Evolutionary conservation across 164 flowering plant species (phyloP).

Genomic region (Piper longum): DNA sequence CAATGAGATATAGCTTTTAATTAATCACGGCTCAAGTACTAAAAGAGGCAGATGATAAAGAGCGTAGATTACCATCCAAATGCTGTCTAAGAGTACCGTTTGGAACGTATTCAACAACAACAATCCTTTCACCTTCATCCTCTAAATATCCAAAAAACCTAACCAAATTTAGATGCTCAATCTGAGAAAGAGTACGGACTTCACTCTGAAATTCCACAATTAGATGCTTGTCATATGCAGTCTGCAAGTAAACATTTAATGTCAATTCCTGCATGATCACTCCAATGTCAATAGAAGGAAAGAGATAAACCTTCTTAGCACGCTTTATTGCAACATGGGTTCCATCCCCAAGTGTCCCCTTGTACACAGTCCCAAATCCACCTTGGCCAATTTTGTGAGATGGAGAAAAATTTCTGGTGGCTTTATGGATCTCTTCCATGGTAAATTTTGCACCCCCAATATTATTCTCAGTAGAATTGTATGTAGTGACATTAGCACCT

Average conservation of each 20-base stretch:
- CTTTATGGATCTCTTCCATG: constrained; percentile 50
- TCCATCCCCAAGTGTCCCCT: constrained; percentile 67
- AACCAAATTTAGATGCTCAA: constrained; percentile 85
- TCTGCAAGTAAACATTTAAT: constrained; percentile 25
- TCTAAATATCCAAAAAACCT: constrained; percentile 65
- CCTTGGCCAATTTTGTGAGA: constrained; percentile 81
- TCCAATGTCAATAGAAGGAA: neutral
- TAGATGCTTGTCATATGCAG: constrained; percentile 46
- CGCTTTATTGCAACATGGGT: constrained; percentile 73
- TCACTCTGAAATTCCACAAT: constrained; percentile 68
- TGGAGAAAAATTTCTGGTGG: constrained; percentile 72
- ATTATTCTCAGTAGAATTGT: constrained; percentile 30
- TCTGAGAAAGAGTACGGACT: constrained; percentile 46
- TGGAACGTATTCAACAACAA: constrained; percentile 81
- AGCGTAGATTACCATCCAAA: constrained; percentile 61
- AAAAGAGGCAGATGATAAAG: neutral
- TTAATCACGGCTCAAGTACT: neutral
- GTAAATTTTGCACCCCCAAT: constrained; percentile 42
- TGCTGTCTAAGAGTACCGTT: constrained; percentile 96
- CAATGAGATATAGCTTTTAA: too few relatives aligned
- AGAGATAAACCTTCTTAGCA: constrained; percentile 59
- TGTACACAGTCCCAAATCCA: constrained; percentile 86
- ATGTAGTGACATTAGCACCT: constrained; percentile 22
- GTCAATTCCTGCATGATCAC: neutral
- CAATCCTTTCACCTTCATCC: constrained; percentile 61